A percentile compares a stretch with the other conserved stretches of the same genome.
These are phyloP conservation scores for Basidiobolus meristosporus DNA, from an alignment of 371 early-diverging fungal genomes.

Conservation along the genomic window DNA sequence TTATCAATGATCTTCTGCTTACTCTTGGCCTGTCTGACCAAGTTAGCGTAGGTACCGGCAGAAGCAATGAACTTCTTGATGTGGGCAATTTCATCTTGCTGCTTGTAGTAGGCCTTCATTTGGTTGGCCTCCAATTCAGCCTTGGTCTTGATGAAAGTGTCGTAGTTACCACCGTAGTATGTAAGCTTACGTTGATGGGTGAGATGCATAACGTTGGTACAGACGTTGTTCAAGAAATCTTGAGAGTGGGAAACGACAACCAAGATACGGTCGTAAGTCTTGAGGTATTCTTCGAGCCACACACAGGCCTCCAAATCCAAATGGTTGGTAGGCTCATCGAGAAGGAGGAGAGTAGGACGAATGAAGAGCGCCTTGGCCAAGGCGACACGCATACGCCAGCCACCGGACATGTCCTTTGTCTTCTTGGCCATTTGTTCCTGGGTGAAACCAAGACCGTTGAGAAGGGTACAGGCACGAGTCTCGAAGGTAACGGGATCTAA, in stretches of 20 bases:
- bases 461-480: slow-evolving; percentile 73
- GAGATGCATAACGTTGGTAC: slow-evolving; percentile 87
- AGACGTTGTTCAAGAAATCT: slow-evolving; percentile 95
- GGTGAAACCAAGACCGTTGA: slow-evolving; percentile 90
- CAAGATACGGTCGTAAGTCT: slow-evolving; percentile 83
- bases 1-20: slow-evolving; percentile 98
- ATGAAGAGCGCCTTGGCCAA: slow-evolving; percentile 93
- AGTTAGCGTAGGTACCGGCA: slow-evolving; percentile 97
- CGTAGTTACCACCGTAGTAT: slow-evolving; percentile 97
- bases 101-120: slow-evolving; percentile 93
- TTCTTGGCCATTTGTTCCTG: slow-evolving; percentile 63
- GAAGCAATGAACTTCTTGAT: slow-evolving; percentile 97
- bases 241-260: slow-evolving; percentile 96
- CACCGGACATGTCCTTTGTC: slow-evolving; percentile 95
- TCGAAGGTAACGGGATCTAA: slow-evolving; percentile 90
- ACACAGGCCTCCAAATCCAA: slow-evolving; percentile 95
- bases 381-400: slow-evolving; percentile 98
- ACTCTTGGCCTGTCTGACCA: slow-evolving; percentile 95
- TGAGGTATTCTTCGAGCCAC: slow-evolving; percentile 94
- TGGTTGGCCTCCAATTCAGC: slow-evolving; percentile 88
- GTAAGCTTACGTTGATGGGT: slow-evolving; percentile 72
- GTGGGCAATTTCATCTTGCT: slow-evolving; percentile 95
- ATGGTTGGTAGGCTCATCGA: slow-evolving; percentile 97
- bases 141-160: slow-evolving; percentile 85
- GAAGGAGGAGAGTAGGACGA: slow-evolving; percentile 84